Conservation (phyloP, 352 stramenopile genomes). For the Pythium pyrilobum region DNA sequence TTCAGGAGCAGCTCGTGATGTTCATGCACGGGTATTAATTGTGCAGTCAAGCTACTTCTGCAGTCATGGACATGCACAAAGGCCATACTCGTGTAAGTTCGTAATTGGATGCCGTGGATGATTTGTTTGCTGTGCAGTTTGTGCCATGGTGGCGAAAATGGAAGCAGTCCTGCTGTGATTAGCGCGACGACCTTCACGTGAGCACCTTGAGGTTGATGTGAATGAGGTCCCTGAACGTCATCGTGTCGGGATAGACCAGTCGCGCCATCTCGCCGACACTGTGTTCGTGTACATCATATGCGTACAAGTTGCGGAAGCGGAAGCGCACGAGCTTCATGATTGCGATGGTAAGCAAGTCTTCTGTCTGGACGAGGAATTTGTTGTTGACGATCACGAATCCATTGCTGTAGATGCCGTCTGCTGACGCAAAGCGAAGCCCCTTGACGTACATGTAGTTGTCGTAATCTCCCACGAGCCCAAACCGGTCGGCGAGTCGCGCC, state of each 20-base stretch:
- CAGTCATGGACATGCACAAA: neutral
- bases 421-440: conserved; percentile 30
- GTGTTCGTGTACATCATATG: conserved; percentile 23
- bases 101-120: conserved; percentile 4
- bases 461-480: conserved; percentile 5
- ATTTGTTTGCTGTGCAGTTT: neutral
- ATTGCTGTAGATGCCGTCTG: conserved; percentile 34
- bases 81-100: neutral
- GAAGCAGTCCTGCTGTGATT: neutral
- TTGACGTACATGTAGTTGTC: conserved; percentile 22
- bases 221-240: conserved; percentile 11
- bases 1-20: conserved; percentile 66
- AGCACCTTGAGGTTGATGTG: conserved; percentile 22
- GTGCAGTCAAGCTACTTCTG: neutral
- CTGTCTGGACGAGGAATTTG: conserved; percentile 26
- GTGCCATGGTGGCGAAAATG: too few species aligned
- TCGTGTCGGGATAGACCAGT: conserved; percentile 24
- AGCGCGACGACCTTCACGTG: conserved; percentile 9
- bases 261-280: conserved; percentile 15
- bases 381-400: conserved; percentile 33
- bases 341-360: conserved; percentile 20
- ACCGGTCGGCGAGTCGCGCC: conserved; percentile 11
- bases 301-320: conserved; percentile 20
- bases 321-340: conserved; percentile 20
- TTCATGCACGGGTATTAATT: conserved; percentile 65